Percentiles rank a stretch among this genome's conserved stretches.
phyloP scores from a whole-genome alignment of 2,329 filamentous ascomycete genomes.

The Colletotrichum godetiae region DNA sequence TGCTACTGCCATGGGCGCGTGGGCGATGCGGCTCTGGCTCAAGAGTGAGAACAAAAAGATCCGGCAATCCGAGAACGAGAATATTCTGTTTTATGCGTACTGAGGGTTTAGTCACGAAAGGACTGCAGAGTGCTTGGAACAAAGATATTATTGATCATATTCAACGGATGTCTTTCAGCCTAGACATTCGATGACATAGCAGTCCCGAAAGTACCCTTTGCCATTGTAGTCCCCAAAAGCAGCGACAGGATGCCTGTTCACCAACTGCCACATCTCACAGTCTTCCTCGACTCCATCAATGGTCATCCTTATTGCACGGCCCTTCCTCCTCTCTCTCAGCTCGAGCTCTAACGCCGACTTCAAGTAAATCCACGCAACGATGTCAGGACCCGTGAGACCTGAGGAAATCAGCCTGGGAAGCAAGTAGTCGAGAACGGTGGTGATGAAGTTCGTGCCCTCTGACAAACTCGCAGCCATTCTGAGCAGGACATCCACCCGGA shows the following conservation, averaged over 20 bases:
- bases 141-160: no score
- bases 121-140: no score
- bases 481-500: slow-evolving; percentile 17
- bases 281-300: slow-evolving; percentile 17
- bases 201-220: slow-evolving; percentile 21
- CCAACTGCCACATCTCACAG: slow-evolving; percentile 5
- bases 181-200: slow-evolving; percentile 1
- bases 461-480: not conserved
- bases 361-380: slow-evolving; percentile 4
- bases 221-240: slow-evolving; percentile 23
- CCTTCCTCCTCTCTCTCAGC: slow-evolving; percentile 9
- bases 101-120: not conserved
- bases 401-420: slow-evolving; percentile 4
- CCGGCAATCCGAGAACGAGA: slow-evolving; percentile 36
- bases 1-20: slow-evolving; percentile 31
- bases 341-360: slow-evolving; percentile 8
- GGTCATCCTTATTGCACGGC: slow-evolving; percentile 1
- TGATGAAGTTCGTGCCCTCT: slow-evolving; percentile 18
- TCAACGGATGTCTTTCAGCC: not conserved
- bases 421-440: slow-evolving; percentile 20
- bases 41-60: slow-evolving; percentile 40
- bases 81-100: slow-evolving; percentile 38
- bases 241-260: slow-evolving; percentile 1
- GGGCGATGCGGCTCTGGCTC: slow-evolving; percentile 37
- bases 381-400: slow-evolving; percentile 13